phyloP scores from a whole-genome alignment of 2,329 filamentous ascomycete genomes.

The Dactylella cylindrospora region DNA sequence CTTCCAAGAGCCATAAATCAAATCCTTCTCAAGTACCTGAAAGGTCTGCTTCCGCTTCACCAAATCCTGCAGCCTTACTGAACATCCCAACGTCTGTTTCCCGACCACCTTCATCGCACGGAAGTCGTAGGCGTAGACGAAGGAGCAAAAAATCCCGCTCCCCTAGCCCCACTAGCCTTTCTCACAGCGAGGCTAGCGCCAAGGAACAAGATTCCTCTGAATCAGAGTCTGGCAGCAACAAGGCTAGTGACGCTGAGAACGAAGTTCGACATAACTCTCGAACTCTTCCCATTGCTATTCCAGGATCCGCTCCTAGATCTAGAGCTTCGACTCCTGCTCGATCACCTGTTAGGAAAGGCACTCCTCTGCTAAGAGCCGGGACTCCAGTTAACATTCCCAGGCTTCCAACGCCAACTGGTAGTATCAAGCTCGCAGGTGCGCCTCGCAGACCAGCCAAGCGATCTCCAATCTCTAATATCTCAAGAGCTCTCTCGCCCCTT shows the following conservation, averaged over 20 bases:
- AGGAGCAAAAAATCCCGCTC: slow-evolving; percentile 26
- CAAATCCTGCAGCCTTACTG: slow-evolving; percentile 24
- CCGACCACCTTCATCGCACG: slow-evolving; percentile 36
- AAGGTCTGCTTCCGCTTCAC: slow-evolving; percentile 24
- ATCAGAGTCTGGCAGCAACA: slow-evolving; percentile 28
- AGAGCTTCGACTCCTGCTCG: slow-evolving; percentile 38
- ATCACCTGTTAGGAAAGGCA: slow-evolving; percentile 27
- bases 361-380: slow-evolving; percentile 25
- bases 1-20: slow-evolving; percentile 9
- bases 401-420: slow-evolving; percentile 34
- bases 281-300: slow-evolving; percentile 38
- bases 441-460: slow-evolving; percentile 31
- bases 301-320: slow-evolving; percentile 37
- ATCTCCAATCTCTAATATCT: slow-evolving; percentile 38
- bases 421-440: slow-evolving; percentile 33
- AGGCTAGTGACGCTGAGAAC: slow-evolving; percentile 35
- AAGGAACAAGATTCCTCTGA: slow-evolving; percentile 22
- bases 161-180: slow-evolving; percentile 34
- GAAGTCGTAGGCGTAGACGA: slow-evolving; percentile 35
- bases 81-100: slow-evolving; percentile 42
- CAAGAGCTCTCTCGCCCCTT: slow-evolving; percentile 32
- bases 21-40: slow-evolving; percentile 4
- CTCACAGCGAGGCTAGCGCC: slow-evolving; percentile 30
- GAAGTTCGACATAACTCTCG: slow-evolving; percentile 40
- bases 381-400: slow-evolving; percentile 37